A percentile compares a stretch with the other conserved stretches of the same genome.
These are phyloP conservation scores for Luzula sylvatica DNA, from an alignment of 176 grass and related monocot species.

Conservation along the genomic window DNA sequence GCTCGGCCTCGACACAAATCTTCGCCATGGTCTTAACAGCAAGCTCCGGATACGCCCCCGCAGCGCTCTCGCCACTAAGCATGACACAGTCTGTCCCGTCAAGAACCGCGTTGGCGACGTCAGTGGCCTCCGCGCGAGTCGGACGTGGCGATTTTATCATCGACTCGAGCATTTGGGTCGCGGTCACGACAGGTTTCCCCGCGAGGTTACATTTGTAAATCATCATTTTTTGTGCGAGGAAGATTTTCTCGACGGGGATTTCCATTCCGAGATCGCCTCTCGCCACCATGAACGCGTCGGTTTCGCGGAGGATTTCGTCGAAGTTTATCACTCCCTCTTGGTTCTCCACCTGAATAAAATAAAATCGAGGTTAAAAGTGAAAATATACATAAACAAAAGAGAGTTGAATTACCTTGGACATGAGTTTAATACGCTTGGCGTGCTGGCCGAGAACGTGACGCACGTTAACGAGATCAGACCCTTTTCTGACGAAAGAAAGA, in stretches of 20 bases:
- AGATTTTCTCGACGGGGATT: constrained; percentile 93
- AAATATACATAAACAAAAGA: background rate
- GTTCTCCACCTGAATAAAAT: constrained; percentile 65
- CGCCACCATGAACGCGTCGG: constrained; percentile 88
- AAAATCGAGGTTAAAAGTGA: constrained; percentile 1
- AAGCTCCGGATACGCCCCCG: constrained; percentile 78
- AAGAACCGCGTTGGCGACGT: constrained; percentile 88
- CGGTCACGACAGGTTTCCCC: constrained; percentile 67
- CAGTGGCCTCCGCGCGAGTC: constrained; percentile 86
- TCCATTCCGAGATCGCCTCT: constrained; percentile 95
- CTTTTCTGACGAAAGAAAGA: constrained; percentile 83
- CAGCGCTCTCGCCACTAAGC: constrained; percentile 89
- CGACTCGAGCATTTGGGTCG: constrained; percentile 89
- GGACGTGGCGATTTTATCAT: constrained; percentile 94
- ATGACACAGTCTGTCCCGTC: constrained; percentile 90
- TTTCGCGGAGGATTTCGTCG: constrained; percentile 83
- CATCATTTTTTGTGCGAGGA: constrained; percentile 97
- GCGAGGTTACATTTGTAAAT: constrained; percentile 92
- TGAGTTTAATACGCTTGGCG: constrained; percentile 76
- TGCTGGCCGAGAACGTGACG: constrained; percentile 53
- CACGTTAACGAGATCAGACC: constrained; percentile 82
- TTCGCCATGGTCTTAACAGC: constrained; percentile 89
- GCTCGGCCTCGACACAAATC: constrained; percentile 83
- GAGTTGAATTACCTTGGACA: constrained; percentile 78
- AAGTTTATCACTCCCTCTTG: constrained; percentile 94